phyloP scores from a whole-genome alignment of 2,329 filamentous ascomycete species.

The Diaporthe longicolla region DNA sequence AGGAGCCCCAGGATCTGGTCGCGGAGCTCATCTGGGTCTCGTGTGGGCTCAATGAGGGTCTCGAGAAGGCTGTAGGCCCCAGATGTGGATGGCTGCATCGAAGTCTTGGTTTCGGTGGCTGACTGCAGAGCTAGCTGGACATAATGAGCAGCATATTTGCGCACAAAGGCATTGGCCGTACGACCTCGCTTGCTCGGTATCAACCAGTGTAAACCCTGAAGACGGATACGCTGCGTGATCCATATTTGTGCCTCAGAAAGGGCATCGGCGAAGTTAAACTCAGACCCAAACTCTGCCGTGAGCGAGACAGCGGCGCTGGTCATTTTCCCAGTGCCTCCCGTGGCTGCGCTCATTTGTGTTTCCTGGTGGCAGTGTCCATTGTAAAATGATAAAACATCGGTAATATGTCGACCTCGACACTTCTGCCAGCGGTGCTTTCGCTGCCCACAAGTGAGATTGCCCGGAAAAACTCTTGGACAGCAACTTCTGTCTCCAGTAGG shows the following conservation, averaged over 20 bases:
- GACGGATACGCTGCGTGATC: conserved; percentile 66
- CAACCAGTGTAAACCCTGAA: conserved; percentile 61
- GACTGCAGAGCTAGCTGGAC: conserved; percentile 49
- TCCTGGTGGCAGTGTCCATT: conserved; percentile 22
- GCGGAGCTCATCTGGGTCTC: conserved; percentile 60
- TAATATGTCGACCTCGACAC: conserved; percentile 11
- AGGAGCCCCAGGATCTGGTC: conserved; percentile 17
- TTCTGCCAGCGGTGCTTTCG: conserved; percentile 36
- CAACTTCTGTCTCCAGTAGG: conserved; percentile 57
- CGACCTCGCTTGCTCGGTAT: conserved; percentile 69
- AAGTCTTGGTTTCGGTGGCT: conserved; percentile 49
- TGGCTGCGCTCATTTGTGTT: conserved; percentile 2
- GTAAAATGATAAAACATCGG: conserved; percentile 20
- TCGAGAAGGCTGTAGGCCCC: conserved; percentile 59
- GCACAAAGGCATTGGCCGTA: conserved; percentile 74
- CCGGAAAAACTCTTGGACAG: conserved; percentile 52
- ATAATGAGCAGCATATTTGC: conserved; percentile 65
- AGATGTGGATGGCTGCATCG: conserved; percentile 44
- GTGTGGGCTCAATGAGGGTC: conserved; percentile 60
- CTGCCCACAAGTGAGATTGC: conserved; percentile 40
- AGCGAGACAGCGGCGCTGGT: conserved; percentile 52
- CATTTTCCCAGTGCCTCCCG: conserved; percentile 54
- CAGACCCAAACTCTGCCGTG: conserved; percentile 50
- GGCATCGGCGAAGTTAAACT: not conserved
- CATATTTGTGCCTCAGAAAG: conserved; percentile 53